Evolutionary conservation across 192 early-diverging fungal genomes (phyloP).

Genomic region (Linnemannia hyalina): DNA sequence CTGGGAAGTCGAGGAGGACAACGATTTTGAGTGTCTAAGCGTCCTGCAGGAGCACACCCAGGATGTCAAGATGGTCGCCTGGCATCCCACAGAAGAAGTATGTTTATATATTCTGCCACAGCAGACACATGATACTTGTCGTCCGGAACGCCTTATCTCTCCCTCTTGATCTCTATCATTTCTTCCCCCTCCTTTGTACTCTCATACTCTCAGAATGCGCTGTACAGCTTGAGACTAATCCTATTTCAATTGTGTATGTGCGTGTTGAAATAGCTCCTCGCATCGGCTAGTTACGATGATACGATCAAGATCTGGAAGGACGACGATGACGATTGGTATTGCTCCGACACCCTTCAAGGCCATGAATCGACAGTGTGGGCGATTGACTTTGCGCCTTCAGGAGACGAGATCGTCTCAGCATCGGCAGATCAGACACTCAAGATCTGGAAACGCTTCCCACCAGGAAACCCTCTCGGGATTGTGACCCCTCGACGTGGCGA

Average conservation of each 20-base stretch:
- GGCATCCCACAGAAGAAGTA: slow-evolving; percentile 90
- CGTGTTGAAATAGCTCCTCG: slow-evolving; percentile 66
- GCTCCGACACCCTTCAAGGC: slow-evolving; percentile 85
- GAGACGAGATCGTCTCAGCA: slow-evolving; percentile 78
- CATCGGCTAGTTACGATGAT: slow-evolving; percentile 94
- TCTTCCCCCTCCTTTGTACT: slow-evolving; percentile 6
- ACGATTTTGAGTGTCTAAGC: slow-evolving; percentile 96
- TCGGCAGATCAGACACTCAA: slow-evolving; percentile 90
- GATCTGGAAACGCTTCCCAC: slow-evolving; percentile 78
- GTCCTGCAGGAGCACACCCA: slow-evolving; percentile 96
- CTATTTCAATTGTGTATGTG: too few species aligned
- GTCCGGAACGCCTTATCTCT: not conserved
- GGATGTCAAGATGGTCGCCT: slow-evolving; percentile 95
- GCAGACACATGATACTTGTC: not conserved
- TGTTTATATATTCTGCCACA: not conserved
- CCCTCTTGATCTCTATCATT: not conserved
- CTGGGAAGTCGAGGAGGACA: slow-evolving; percentile 91
- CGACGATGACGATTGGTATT: slow-evolving; percentile 97
- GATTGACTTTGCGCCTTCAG: slow-evolving; percentile 84
- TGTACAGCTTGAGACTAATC: not conserved
- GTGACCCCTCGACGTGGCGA: slow-evolving; percentile 63
- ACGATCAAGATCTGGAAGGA: slow-evolving; percentile 95
- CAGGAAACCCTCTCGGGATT: slow-evolving; percentile 64
- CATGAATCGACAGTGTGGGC: slow-evolving; percentile 95
- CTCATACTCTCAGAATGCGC: too few species aligned